Base-by-base conservation (phyloP, 306 rosid species). In the Hippophae gyantsensis region DNA sequence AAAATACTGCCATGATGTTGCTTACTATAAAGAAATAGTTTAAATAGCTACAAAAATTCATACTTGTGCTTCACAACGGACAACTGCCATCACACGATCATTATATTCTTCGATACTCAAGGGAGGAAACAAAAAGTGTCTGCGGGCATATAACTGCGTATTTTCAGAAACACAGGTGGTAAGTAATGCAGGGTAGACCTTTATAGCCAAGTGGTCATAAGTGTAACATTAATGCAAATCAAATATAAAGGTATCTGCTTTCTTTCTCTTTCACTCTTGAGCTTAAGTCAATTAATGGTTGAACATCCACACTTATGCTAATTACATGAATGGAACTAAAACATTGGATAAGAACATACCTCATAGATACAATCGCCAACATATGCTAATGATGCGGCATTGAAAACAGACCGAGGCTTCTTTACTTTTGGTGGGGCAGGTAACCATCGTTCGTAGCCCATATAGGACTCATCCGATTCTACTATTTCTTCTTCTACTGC, bases 41-140 rank as follows among this genome's bases (percentile, higher is more conserved):
- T 6, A 13, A 10, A 57, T 13, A 54, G 54, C 7, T 52, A 41
- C 23, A 5, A 42, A 71, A 57, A 43, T 43, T 65, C 92, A 52
- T 72, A 90, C 98, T 60, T 90, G 96, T 66, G 95, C 95, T 70
- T 90, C 96, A 73, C 98, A 90, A 3, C 96, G 95, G 13, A 87
- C 98, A 72, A 90, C 86, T 6, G 92, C 96, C 68, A 63, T 90
- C 54, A 90, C 98, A 48, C 92, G 92, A 60, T 72, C 84, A 66
- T 90, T 87, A 77, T 65, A 85, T 64, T 83, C 96, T 74, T 90
- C 96, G 48, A 90, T 85, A 67, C 72, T 69, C 56, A 85, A 72
- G 26, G 98, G 89, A 57, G 98, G 98, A 62, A 85, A 87, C 67
- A 90, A 80, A 72, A 90, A 90, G 77, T 90, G 98, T 69, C 98